Evolutionary conservation across 306 rosid genomes (phyloP), one percentile per base, ranked within the genome.

Genomic region (Pterocarpus santalinus): DNA sequence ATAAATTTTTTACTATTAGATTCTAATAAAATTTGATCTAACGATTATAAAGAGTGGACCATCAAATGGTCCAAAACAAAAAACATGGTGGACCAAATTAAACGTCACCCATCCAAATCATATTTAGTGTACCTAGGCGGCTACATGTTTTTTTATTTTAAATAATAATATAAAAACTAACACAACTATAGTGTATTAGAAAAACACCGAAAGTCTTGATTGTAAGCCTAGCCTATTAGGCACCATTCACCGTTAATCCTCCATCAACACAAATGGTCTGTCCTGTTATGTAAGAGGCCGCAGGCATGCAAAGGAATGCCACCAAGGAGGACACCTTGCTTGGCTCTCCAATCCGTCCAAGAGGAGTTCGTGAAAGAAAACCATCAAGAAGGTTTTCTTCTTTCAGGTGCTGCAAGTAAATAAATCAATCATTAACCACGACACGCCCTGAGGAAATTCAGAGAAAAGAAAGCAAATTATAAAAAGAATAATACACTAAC

Each of bases 241-340:
- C 63, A 43, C 76, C 41, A 17, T 81, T 75, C 2, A 81, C 58
- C 0, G 85, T 75, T 7, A 75, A 17, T 0, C 85, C 81, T 0
- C 77, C 85, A 81, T 81, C 85, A 17, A 38, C 53, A 66, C 57
- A 74, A 3, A 81, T 81, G 57, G 30, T 75, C 8, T 81, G 85
- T 47, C 85, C 85, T 34, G 76, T 81, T 1, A 81, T 75, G 76
- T 2, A 67, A 43, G 85, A 81, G 1, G 89, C 86, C 4, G 85
- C 79, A 4, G 90, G 90, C 41, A 87, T 67, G 70, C 89, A 87
- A 1, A 87, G 80, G 72, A 87, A 85, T 8, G 88, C 86, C 53
- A 89, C 89, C 82, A 87, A 34, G 0, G 85, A 84, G 3, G 91
- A 85, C 39, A 90, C 88, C 35, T 87, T 83, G 2, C 75, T 65